phyloP scores from a whole-genome alignment of 2,329 filamentous ascomycete species.

The Fusarium pseudograminearum region DNA sequence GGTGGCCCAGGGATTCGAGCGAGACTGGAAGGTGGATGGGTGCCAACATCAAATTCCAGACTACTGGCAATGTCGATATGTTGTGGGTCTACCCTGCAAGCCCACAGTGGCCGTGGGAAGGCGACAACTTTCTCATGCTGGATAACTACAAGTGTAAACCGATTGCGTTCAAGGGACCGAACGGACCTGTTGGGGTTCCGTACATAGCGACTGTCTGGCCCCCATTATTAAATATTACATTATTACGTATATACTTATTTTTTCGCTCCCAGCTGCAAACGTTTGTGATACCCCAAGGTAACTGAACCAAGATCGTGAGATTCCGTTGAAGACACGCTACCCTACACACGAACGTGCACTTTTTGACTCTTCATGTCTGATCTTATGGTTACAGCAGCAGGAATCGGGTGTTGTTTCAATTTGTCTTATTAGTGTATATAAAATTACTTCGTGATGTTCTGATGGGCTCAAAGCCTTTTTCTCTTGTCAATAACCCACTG shows the following conservation, averaged over 20 bases:
- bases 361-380: too few species aligned
- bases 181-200: not conserved
- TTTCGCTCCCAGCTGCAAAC: not conserved
- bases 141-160: conserved; percentile 17
- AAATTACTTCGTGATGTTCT: not conserved
- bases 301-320: not conserved
- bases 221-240: not conserved
- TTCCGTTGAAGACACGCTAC: not conserved
- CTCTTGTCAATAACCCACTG: not conserved
- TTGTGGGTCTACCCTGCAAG: conserved; percentile 7
- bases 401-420: fast-evolving
- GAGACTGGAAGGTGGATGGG: not conserved
- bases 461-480: not conserved
- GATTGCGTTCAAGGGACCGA: not conserved
- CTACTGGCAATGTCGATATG: not conserved
- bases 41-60: not conserved
- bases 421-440: not conserved
- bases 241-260: not conserved
- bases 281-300: too few species aligned
- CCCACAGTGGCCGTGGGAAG: not conserved
- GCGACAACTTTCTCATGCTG: not conserved
- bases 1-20: not conserved
- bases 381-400: not conserved
- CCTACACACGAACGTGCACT: not conserved
- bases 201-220: not conserved